These are phyloP conservation scores for Aureobasidium leucospermi DNA, from an alignment of 2,329 filamentous ascomycete species.

Conservation along the genomic window DNA sequence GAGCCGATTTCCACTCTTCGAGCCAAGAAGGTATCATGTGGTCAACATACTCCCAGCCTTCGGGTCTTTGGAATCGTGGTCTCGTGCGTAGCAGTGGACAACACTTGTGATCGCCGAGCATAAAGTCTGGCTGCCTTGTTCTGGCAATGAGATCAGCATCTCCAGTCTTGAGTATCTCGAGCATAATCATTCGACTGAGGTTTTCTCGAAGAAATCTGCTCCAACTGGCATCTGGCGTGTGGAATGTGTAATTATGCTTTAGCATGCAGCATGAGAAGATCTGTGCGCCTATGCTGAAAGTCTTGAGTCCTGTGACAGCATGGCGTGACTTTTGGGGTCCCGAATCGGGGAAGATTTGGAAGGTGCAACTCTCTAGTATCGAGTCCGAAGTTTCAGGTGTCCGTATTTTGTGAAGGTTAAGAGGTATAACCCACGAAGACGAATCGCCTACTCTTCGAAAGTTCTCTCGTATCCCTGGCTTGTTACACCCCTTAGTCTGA, in stretches of 20 bases:
- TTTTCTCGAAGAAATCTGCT: background rate
- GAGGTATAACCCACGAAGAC: constrained; percentile 1
- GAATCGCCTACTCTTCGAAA: constrained; percentile 3
- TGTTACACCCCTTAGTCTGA: background rate
- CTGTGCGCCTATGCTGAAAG: background rate
- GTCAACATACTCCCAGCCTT: constrained; percentile 8
- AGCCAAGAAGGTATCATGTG: constrained; percentile 12
- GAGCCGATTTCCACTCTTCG: background rate
- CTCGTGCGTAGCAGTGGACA: background rate
- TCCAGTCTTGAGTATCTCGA: constrained; percentile 2
- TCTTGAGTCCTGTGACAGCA: background rate
- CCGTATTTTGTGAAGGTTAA: background rate
- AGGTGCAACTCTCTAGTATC: constrained; percentile 3
- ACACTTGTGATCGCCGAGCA: background rate
- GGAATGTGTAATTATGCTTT: constrained; percentile 1
- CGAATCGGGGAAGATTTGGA: background rate
- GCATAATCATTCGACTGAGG: background rate
- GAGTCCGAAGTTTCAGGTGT: background rate
- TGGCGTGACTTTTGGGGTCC: background rate
- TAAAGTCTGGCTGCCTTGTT: background rate
- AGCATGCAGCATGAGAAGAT: constrained; percentile 10
- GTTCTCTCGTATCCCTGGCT: background rate
- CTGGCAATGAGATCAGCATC: background rate
- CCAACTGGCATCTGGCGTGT: background rate
- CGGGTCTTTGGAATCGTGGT: background rate